These are phyloP conservation scores for Taphrina flavorubra DNA, from an alignment of 1,139 yeast genomes.

Conservation along the genomic window DNA sequence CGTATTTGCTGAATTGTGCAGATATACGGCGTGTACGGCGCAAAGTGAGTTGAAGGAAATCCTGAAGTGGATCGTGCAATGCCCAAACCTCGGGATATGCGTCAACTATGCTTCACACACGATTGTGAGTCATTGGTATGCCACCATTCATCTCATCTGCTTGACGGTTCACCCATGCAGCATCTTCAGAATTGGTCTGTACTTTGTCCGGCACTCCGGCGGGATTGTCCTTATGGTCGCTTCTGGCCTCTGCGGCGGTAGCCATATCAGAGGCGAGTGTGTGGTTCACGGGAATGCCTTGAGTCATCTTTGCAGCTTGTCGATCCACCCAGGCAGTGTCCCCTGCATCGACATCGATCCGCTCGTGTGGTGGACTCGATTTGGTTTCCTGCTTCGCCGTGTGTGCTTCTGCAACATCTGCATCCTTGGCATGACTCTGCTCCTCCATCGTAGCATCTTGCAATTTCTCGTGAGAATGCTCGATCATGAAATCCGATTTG, in stretches of 20 bases:
- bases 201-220: not conserved
- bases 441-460: not conserved
- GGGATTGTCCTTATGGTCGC: not conserved
- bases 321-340: constrained; percentile 7
- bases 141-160: constrained; percentile 5
- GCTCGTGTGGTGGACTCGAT: not conserved
- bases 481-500: not conserved
- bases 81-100: not conserved
- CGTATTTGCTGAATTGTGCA: no score
- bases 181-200: constrained; percentile 1
- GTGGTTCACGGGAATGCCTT: constrained; percentile 2
- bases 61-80: not conserved
- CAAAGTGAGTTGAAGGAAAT: no score
- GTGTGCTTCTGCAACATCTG: not conserved
- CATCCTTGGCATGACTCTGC: not conserved
- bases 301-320: constrained; percentile 12
- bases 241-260: not conserved
- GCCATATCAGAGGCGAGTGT: not conserved
- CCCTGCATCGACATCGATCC: not conserved
- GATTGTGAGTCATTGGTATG: not conserved
- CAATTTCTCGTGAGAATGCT: not conserved
- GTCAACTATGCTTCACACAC: not conserved
- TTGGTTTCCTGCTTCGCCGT: not conserved
- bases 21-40: no score
- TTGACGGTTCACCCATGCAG: constrained; percentile 8